Evolutionary conservation across 331 rosid genomes (phyloP).

Genomic region (Telfairia occidentalis): DNA sequence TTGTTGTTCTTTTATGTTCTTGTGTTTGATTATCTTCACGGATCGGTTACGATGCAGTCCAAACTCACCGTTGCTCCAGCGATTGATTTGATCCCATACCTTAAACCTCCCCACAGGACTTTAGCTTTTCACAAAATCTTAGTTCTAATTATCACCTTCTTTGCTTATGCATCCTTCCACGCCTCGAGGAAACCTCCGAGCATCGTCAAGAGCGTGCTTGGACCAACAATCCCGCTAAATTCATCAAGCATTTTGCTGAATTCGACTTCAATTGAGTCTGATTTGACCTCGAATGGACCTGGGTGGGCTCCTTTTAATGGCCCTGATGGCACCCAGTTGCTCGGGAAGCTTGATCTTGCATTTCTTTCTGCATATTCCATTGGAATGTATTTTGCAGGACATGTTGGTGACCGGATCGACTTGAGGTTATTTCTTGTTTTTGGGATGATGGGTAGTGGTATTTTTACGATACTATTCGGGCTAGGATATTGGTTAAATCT

Average conservation of each 20-base stretch:
- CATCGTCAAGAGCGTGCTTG: slow-evolving; percentile 95
- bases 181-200: slow-evolving; percentile 94
- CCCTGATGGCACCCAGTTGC: slow-evolving; percentile 54
- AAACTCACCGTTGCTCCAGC: slow-evolving; percentile 21
- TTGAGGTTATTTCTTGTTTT: slow-evolving; percentile 75
- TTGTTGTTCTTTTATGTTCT: not conserved
- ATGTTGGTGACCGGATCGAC: slow-evolving; percentile 69
- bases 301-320: slow-evolving; percentile 94
- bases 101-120: slow-evolving; percentile 75
- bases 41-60: slow-evolving; percentile 15
- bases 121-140: slow-evolving; percentile 52
- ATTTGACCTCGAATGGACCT: slow-evolving; percentile 21
- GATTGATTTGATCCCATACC: slow-evolving; percentile 40
- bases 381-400: slow-evolving; percentile 89
- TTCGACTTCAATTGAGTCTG: slow-evolving; percentile 15
- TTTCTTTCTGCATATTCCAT: slow-evolving; percentile 65
- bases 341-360: slow-evolving; percentile 85
- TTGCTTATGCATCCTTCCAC: slow-evolving; percentile 86
- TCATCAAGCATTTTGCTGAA: slow-evolving; percentile 18
- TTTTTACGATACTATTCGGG: slow-evolving; percentile 55
- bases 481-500: slow-evolving; percentile 74
- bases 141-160: slow-evolving; percentile 52
- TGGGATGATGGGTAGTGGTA: slow-evolving; percentile 89
- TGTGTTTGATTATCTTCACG: not conserved
- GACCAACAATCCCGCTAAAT: slow-evolving; percentile 46